Conservation (phyloP, 2,329 filamentous ascomycete genomes). For the Massarina eburnea region DNA sequence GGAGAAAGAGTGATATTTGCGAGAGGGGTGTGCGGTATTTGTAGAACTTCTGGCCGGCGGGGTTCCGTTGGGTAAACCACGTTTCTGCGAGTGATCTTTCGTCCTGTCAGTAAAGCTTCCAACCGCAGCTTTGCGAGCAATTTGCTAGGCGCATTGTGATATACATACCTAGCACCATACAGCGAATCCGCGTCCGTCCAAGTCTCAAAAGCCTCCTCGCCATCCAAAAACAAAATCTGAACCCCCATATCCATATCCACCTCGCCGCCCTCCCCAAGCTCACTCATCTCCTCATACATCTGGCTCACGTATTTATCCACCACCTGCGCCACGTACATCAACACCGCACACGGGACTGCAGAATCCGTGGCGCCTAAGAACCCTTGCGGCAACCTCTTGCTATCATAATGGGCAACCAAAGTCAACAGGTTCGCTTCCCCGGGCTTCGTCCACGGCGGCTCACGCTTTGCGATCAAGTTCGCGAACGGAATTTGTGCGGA, state of each 20-base stretch:
- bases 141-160: background rate
- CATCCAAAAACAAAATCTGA: slow-evolving; percentile 87
- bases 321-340: slow-evolving; percentile 80
- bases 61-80: slow-evolving; percentile 74
- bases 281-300: slow-evolving; percentile 77
- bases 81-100: slow-evolving; percentile 68
- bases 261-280: slow-evolving; percentile 51
- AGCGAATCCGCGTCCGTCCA: slow-evolving; percentile 85
- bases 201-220: slow-evolving; percentile 83
- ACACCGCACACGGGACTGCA: slow-evolving; percentile 89
- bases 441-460: slow-evolving; percentile 76
- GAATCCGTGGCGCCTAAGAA: slow-evolving; percentile 95
- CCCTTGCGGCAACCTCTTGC: slow-evolving; percentile 73
- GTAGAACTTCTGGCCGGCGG: slow-evolving; percentile 64
- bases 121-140: background rate
- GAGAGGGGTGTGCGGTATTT: slow-evolving; percentile 71
- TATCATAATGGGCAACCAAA: slow-evolving; percentile 93
- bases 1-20: slow-evolving; percentile 83
- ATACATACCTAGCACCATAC: slow-evolving; percentile 75
- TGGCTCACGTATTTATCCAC: slow-evolving; percentile 77
- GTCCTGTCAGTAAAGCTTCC: slow-evolving; percentile 1
- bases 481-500: slow-evolving; percentile 74
- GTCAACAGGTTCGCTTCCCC: slow-evolving; percentile 82
- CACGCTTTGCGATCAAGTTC: slow-evolving; percentile 83
- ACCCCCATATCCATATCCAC: slow-evolving; percentile 79